These are phyloP conservation scores for Yamagishiella unicocca DNA, from an alignment of 139 green algal genomes.

Conservation along the genomic window DNA sequence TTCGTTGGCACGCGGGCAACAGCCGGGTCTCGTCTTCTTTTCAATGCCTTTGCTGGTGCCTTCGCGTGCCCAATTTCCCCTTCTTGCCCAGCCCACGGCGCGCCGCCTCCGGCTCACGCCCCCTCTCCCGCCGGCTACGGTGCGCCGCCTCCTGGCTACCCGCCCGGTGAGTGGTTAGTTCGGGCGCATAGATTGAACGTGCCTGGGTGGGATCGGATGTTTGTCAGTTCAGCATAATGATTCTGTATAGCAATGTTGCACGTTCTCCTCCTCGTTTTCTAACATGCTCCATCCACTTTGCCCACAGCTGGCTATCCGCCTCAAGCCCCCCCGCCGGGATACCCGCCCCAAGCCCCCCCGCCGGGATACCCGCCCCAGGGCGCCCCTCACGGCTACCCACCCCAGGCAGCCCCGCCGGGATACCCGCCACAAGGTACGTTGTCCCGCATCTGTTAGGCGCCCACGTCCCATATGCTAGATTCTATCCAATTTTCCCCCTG, in stretches of 20 bases:
- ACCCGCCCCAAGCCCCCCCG: neutral
- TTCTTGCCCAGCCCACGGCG: neutral
- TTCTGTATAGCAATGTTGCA: no score
- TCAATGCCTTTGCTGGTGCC: no score
- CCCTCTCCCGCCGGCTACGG: neutral
- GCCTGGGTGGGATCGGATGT: no score
- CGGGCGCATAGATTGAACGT: no score
- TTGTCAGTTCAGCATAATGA: no score
- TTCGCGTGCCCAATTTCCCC: no score
- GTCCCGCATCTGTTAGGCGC: no score
- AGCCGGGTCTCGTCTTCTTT: no score
- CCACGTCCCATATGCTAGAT: no score
- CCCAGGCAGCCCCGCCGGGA: neutral
- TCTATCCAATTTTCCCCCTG: no score
- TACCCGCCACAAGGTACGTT: neutral
- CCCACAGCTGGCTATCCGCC: constrained; percentile 1
- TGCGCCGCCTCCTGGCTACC: neutral
- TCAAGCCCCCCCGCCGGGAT: neutral
- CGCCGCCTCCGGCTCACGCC: neutral
- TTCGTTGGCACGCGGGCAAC: no score
- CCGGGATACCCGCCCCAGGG: neutral
- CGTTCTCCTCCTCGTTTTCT: no score
- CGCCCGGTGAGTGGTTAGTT: neutral
- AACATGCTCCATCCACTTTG: neutral
- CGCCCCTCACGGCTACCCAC: neutral